Percentiles rank a stretch among this genome's conserved stretches.
phyloP scores from a whole-genome alignment of 371 early-diverging fungal genomes.

The Syncephalastrum racemosum region DNA sequence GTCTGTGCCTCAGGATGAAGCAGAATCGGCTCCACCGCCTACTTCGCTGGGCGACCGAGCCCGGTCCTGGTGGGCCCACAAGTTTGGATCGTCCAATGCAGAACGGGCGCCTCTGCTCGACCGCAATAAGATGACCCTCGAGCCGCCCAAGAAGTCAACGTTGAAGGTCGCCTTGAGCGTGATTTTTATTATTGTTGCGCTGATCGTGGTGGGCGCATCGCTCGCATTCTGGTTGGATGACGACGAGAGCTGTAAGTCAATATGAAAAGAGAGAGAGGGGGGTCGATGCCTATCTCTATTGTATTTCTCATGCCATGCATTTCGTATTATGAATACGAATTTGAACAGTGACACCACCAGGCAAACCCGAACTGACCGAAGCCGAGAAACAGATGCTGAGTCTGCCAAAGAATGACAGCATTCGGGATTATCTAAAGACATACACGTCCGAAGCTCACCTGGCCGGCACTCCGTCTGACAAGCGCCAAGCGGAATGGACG shows the following conservation, averaged over 20 bases:
- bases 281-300: not conserved
- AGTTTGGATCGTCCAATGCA: not conserved
- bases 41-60: slow-evolving; percentile 9
- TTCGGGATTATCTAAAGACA: slow-evolving; percentile 38
- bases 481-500: slow-evolving; percentile 56
- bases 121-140: slow-evolving; percentile 34
- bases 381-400: slow-evolving; percentile 18
- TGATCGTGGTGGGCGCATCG: slow-evolving; percentile 17
- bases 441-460: slow-evolving; percentile 56
- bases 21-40: not conserved
- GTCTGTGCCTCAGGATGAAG: slow-evolving; percentile 16
- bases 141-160: slow-evolving; percentile 31
- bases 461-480: slow-evolving; percentile 47
- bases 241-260: slow-evolving; percentile 3
- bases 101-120: slow-evolving; percentile 39
- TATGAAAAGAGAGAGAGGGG: too few relatives aligned
- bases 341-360: not conserved
- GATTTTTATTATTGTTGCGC: slow-evolving; percentile 18
- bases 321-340: not conserved
- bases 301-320: not conserved
- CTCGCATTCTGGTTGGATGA: slow-evolving; percentile 16
- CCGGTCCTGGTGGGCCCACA: slow-evolving; percentile 16
- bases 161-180: slow-evolving; percentile 21
- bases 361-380: slow-evolving; percentile 1
- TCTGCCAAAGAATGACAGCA: slow-evolving; percentile 17